phyloP scores from a whole-genome alignment of 164 flowering plant species.

The Dillenia suffruticosa region DNA sequence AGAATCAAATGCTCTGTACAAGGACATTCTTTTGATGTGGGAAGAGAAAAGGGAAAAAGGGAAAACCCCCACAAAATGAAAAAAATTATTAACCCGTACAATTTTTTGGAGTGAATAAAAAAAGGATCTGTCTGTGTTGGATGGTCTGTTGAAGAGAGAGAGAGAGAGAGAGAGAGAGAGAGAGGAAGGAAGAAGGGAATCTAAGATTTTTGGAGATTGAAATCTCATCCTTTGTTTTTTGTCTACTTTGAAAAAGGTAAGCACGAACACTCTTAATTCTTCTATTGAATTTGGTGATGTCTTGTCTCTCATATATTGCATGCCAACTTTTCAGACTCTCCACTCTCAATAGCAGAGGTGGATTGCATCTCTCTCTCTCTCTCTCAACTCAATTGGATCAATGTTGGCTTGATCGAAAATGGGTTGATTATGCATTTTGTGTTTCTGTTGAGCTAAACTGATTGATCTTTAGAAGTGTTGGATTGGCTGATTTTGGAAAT shows the following conservation, averaged over 20 bases:
- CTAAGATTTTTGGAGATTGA: slow-evolving; percentile 1
- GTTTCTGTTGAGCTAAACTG: slow-evolving; percentile 5
- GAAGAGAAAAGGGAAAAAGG: not conserved
- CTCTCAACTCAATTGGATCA: not conserved
- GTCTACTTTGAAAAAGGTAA: slow-evolving; percentile 7
- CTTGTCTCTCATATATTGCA: not conserved
- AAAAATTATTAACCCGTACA: not conserved
- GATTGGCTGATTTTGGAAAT: slow-evolving; percentile 5
- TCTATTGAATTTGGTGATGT: not conserved
- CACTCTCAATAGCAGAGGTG: no score
- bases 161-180: slow-evolving; percentile 1
- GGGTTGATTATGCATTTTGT: slow-evolving; percentile 8
- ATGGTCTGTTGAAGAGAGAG: no score
- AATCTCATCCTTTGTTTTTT: not conserved
- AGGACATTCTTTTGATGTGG: slow-evolving; percentile 9
- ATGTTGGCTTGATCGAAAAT: not conserved
- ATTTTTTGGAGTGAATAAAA: no score
- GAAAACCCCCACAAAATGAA: not conserved
- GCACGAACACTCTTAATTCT: not conserved
- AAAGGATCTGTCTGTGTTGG: no score
- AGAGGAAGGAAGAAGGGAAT: slow-evolving; percentile 4
- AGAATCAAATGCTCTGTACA: slow-evolving; percentile 29
- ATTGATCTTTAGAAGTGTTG: slow-evolving; percentile 2
- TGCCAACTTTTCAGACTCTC: not conserved
- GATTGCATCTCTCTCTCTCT: slow-evolving; percentile 4